A percentile compares a stretch with the other conserved stretches of the same genome.
phyloP scores from a whole-genome alignment of 805 yeast species.

The Phaffomyces antillensis region DNA sequence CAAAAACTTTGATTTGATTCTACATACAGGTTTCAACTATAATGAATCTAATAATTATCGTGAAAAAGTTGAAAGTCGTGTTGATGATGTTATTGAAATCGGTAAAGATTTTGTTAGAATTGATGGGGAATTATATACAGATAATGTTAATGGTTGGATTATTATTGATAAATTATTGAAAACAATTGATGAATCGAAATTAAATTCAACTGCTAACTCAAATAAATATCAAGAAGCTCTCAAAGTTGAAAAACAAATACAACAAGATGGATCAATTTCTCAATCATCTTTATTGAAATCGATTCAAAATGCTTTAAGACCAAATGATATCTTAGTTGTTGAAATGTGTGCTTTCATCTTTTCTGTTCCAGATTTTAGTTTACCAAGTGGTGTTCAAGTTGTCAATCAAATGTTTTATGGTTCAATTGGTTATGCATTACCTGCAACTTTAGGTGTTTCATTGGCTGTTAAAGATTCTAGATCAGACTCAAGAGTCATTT shows the following conservation, averaged over 20 bases:
- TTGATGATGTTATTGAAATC: slow-evolving; percentile 16
- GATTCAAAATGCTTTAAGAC: slow-evolving; percentile 42
- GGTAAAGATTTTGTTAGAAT: slow-evolving; percentile 21
- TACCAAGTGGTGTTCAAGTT: slow-evolving; percentile 45
- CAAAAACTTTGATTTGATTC: slow-evolving; percentile 49
- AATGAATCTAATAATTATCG: slow-evolving; percentile 47
- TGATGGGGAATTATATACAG: slow-evolving; percentile 11
- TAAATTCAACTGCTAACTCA: background rate
- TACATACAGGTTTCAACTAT: slow-evolving; percentile 59
- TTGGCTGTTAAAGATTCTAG: slow-evolving; percentile 44
- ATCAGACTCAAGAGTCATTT: slow-evolving; percentile 35
- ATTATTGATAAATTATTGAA: slow-evolving; percentile 13
- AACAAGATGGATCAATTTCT: slow-evolving; percentile 20
- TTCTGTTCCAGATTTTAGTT: slow-evolving; percentile 48
- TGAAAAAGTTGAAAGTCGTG: slow-evolving; percentile 6
- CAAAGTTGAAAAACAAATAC: background rate
- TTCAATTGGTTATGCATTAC: slow-evolving; percentile 58
- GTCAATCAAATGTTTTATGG: slow-evolving; percentile 63
- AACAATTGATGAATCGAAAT: slow-evolving; percentile 8
- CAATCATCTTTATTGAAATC: slow-evolving; percentile 47
- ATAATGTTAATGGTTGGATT: slow-evolving; percentile 13
- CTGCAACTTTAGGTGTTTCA: slow-evolving; percentile 57
- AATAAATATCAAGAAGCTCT: background rate
- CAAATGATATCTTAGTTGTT: slow-evolving; percentile 51
- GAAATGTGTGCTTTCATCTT: slow-evolving; percentile 65